Conservation (phyloP, 228 moss, liverwort and hornwort species). For the Sphagnum magellanicum region DNA sequence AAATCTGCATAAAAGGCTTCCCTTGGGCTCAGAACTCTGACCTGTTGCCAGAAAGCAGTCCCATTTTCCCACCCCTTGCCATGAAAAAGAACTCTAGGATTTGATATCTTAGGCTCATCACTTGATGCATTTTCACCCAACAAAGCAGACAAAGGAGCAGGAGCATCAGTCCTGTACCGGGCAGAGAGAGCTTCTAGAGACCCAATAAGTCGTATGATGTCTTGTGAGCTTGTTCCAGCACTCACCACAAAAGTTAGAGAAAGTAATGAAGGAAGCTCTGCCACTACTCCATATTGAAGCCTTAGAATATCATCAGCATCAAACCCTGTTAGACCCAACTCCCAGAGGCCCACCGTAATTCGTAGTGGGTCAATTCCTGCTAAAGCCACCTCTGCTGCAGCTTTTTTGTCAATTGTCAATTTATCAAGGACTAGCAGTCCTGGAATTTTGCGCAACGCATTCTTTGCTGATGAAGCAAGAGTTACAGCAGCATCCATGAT, state of each 20-base stretch:
- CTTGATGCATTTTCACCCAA: neutral
- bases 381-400: slow-evolving; percentile 5
- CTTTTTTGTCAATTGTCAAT: slow-evolving; percentile 19
- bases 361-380: slow-evolving; percentile 66
- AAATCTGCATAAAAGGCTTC: slow-evolving; percentile 68
- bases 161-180: slow-evolving; percentile 5
- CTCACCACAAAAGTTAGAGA: slow-evolving; percentile 75
- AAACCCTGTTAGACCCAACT: slow-evolving; percentile 62
- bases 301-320: slow-evolving; percentile 77
- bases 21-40: slow-evolving; percentile 48
- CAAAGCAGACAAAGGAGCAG: neutral
- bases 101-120: neutral
- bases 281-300: slow-evolving; percentile 60
- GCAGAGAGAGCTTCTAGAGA: slow-evolving; percentile 46
- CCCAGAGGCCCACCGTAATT: slow-evolving; percentile 77
- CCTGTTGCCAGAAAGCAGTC: slow-evolving; percentile 19
- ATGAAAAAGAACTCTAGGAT: neutral
- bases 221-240: slow-evolving; percentile 53
- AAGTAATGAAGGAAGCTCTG: slow-evolving; percentile 62
- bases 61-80: slow-evolving; percentile 3
- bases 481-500: slow-evolving; percentile 42
- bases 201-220: slow-evolving; percentile 50
- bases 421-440: slow-evolving; percentile 51
- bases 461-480: slow-evolving; percentile 35
- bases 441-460: slow-evolving; percentile 30